A percentile compares a stretch with the other conserved stretches of the same genome.
These are phyloP conservation scores for Sporisorium exsertum DNA, from an alignment of 1,284 basidiomycete genomes.

Conservation along the genomic window DNA sequence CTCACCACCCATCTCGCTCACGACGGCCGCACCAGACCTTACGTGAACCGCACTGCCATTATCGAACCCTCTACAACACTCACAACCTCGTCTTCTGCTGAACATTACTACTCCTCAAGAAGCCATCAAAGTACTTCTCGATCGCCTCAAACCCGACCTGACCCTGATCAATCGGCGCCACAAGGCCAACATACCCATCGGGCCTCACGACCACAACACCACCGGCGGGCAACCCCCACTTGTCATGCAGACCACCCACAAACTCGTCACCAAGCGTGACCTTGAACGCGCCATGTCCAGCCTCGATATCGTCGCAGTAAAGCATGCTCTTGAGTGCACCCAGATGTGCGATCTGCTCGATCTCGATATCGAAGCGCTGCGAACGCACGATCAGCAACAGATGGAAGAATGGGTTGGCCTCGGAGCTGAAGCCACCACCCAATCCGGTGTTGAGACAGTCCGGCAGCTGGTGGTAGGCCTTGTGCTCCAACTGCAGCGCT, in stretches of 20 bases:
- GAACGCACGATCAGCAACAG: slow-evolving; percentile 63
- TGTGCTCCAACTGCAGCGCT: slow-evolving; percentile 40
- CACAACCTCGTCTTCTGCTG: slow-evolving; percentile 19
- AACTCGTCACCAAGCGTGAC: slow-evolving; percentile 50
- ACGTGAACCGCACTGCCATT: background rate
- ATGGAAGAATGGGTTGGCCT: slow-evolving; percentile 68
- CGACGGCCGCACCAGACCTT: no score
- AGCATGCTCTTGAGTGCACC: slow-evolving; percentile 71
- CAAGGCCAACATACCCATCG: slow-evolving; percentile 79
- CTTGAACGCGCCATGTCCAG: slow-evolving; percentile 71
- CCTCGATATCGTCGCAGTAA: slow-evolving; percentile 71
- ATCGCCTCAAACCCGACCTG: slow-evolving; percentile 70
- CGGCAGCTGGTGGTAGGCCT: slow-evolving; percentile 48
- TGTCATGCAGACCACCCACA: slow-evolving; percentile 71
- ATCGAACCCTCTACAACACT: background rate
- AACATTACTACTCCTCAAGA: slow-evolving; percentile 29
- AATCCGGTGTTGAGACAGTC: slow-evolving; percentile 60
- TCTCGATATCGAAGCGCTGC: slow-evolving; percentile 64
- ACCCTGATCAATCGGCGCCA: slow-evolving; percentile 74
- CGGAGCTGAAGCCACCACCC: slow-evolving; percentile 47
- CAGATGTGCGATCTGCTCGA: slow-evolving; percentile 59
- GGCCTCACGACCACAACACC: slow-evolving; percentile 78
- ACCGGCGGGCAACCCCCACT: slow-evolving; percentile 74
- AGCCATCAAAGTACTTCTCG: slow-evolving; percentile 73
- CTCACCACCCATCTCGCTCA: background rate